Evolutionary conservation across 352 stramenopile genomes (phyloP), one percentile per base, ranked within the genome.

Genomic region (Phytophthora nicotianae): DNA sequence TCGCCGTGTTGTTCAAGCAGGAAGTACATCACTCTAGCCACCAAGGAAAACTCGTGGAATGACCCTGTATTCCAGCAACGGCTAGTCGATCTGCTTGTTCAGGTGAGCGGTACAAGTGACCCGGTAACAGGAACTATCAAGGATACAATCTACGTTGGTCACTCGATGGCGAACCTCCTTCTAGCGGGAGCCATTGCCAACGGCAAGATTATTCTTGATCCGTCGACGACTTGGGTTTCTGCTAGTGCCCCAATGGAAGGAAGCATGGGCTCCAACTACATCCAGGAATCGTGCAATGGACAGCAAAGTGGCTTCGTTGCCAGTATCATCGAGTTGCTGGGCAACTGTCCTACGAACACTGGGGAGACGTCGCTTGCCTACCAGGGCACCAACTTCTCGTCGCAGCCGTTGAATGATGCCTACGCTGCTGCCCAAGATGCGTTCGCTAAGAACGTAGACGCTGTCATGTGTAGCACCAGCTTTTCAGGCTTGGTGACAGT

Each of bases 161-260:
- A 92, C 52, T 92, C 80, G 17, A 87, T 90, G 79, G 83, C 63
- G 5, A 89, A 84, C 54, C 56, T 90, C 9, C 74, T 81, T 32
- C 26, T 89, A 13, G 64, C 56, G 0, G 70, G 74, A 20, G 81
- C 83, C 2, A 66, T 87, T 41, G 74, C 74, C 9, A 62, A 54
- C 14, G 54, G 62, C 6, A 65, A 68, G 35, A 75, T 62, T 26
- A 64, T 33, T 10, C 48, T 88, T 9, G 73, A 69, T 9, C 24
- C 56, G 11, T 77, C 72, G 1, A 65, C 75, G 10, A 54, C 61
- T 24, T 83, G 75, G 75, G 57, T 83, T 5, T 69, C 68, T 35
- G 29, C 71, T 11, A 83, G 75, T 16, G 52, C 60, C 16, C 75
- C 75, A 8, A 72, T 83, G 56, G 61, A 60, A 50, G 75, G 75